Evolutionary conservation across 1,139 yeast genomes (phyloP).

Genomic region (Kodamaea ohmeri): DNA sequence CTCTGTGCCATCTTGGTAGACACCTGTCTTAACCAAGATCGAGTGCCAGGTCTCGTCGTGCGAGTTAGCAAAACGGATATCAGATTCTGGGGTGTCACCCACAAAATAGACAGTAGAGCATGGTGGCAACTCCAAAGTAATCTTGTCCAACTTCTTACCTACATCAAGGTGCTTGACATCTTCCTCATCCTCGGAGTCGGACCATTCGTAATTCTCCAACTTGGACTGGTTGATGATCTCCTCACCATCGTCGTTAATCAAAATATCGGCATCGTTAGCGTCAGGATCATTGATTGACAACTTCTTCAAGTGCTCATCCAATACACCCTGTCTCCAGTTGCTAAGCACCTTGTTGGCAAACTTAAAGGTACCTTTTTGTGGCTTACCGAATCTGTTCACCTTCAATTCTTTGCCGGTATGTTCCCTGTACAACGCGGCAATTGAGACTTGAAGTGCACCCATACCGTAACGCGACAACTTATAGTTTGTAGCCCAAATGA

Average conservation of each 20-base stretch:
- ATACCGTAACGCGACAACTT: slow-evolving; percentile 78
- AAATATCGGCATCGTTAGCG: slow-evolving; percentile 46
- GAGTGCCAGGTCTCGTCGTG: slow-evolving; percentile 84
- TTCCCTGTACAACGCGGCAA: slow-evolving; percentile 76
- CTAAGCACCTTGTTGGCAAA: slow-evolving; percentile 75
- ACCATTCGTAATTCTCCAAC: slow-evolving; percentile 36
- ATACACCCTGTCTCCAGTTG: slow-evolving; percentile 74
- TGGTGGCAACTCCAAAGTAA: slow-evolving; percentile 65
- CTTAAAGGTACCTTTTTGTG: slow-evolving; percentile 78
- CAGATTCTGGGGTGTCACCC: slow-evolving; percentile 92
- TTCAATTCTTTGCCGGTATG: slow-evolving; percentile 76
- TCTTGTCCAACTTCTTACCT: slow-evolving; percentile 34
- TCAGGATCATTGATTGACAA: slow-evolving; percentile 45
- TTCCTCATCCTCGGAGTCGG: slow-evolving; percentile 30
- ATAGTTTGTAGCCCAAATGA: slow-evolving; percentile 86
- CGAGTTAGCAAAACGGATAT: slow-evolving; percentile 81
- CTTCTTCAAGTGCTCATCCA: slow-evolving; percentile 68
- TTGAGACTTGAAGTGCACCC: slow-evolving; percentile 86
- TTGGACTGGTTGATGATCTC: slow-evolving; percentile 46
- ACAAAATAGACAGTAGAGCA: slow-evolving; percentile 85
- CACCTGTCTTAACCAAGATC: slow-evolving; percentile 83
- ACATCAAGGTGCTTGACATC: slow-evolving; percentile 22
- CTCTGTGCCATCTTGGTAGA: slow-evolving; percentile 72
- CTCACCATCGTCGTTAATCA: slow-evolving; percentile 48
- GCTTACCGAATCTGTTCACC: slow-evolving; percentile 80